Evolutionary conservation across 108 stramenopile species (phyloP).

Genomic region (Seminavis robusta): DNA sequence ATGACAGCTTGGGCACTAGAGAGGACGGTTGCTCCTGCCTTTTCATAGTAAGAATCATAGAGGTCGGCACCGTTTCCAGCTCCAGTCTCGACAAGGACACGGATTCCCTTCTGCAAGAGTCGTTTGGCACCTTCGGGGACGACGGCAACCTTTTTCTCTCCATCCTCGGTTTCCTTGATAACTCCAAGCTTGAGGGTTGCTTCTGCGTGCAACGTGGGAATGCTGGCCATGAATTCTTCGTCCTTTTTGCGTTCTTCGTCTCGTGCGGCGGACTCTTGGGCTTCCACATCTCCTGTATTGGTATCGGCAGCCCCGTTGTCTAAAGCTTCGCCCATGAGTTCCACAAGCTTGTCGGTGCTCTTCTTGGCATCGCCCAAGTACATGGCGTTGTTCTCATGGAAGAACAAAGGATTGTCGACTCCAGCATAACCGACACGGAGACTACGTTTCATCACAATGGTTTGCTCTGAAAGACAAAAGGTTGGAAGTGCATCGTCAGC

Average conservation of each 20-base stretch:
- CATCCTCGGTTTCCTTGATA: conserved; percentile 56
- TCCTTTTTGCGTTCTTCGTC: conserved; percentile 7
- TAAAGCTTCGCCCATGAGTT: conserved; percentile 19
- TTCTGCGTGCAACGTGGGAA: conserved; percentile 32
- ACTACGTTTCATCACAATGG: conserved; percentile 84
- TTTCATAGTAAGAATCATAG: conserved; percentile 60
- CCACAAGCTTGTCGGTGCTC: conserved; percentile 41
- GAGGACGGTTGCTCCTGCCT: conserved; percentile 65
- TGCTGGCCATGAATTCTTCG: conserved; percentile 36
- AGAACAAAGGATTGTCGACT: conserved; percentile 82
- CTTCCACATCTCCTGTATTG: conserved; percentile 15
- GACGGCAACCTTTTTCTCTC: conserved; percentile 57
- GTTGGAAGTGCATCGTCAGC: too few species aligned
- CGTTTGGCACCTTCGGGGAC: conserved; percentile 47
- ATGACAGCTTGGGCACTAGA: conserved; percentile 40
- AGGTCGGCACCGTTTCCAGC: conserved; percentile 72
- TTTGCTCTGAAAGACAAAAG: conserved; percentile 42
- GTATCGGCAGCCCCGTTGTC: not conserved
- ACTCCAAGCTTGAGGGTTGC: conserved; percentile 65
- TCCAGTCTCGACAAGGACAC: conserved; percentile 42
- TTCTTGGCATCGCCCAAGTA: conserved; percentile 71
- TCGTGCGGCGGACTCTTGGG: not conserved
- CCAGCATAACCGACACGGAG: conserved; percentile 85
- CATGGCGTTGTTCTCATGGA: conserved; percentile 71
- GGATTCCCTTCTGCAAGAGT: conserved; percentile 47